Evolutionary conservation across 352 stramenopile species (phyloP).

Genomic region (Phytophthora podocarpi): DNA sequence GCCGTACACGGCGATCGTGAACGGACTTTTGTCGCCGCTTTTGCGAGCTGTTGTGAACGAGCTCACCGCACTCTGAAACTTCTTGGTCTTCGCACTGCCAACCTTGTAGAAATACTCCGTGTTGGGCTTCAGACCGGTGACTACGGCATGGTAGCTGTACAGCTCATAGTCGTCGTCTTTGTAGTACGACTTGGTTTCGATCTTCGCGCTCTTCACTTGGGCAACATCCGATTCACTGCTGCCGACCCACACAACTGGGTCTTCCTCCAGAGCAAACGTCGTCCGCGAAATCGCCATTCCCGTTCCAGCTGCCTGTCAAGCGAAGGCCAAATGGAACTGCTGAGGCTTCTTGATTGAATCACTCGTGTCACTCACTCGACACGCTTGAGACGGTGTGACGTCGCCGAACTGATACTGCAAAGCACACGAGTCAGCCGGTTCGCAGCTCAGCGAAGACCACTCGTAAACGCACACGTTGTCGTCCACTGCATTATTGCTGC

Average conservation of each 20-base stretch:
- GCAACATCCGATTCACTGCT: slow-evolving; percentile 7
- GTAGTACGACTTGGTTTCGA: slow-evolving; percentile 43
- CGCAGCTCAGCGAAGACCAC: slow-evolving; percentile 33
- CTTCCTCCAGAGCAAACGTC: slow-evolving; percentile 31
- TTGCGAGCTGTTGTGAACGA: slow-evolving; percentile 52
- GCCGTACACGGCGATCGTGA: slow-evolving; percentile 42
- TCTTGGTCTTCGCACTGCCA: slow-evolving; percentile 10
- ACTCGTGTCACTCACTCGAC: slow-evolving; percentile 36
- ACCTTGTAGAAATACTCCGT: slow-evolving; percentile 40
- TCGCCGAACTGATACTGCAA: slow-evolving; percentile 56
- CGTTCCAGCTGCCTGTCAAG: slow-evolving; percentile 31
- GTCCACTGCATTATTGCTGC: too few relatives aligned
- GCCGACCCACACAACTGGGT: slow-evolving; percentile 55
- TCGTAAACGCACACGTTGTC: slow-evolving; percentile 46
- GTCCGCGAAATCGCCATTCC: slow-evolving; percentile 48
- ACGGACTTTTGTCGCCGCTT: slow-evolving; percentile 34
- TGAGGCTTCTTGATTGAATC: slow-evolving; percentile 39
- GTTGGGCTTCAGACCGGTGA: slow-evolving; percentile 22
- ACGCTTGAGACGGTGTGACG: slow-evolving; percentile 49
- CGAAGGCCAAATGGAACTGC: slow-evolving; percentile 60
- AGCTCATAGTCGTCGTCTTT: slow-evolving; percentile 52
- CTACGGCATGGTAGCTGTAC: slow-evolving; percentile 33
- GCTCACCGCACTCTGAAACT: slow-evolving; percentile 29
- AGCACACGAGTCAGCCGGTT: slow-evolving; percentile 33
- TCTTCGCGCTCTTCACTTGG: slow-evolving; percentile 20